Conservation (phyloP, 75 land plant species). For the Ceratopteris richardii region DNA sequence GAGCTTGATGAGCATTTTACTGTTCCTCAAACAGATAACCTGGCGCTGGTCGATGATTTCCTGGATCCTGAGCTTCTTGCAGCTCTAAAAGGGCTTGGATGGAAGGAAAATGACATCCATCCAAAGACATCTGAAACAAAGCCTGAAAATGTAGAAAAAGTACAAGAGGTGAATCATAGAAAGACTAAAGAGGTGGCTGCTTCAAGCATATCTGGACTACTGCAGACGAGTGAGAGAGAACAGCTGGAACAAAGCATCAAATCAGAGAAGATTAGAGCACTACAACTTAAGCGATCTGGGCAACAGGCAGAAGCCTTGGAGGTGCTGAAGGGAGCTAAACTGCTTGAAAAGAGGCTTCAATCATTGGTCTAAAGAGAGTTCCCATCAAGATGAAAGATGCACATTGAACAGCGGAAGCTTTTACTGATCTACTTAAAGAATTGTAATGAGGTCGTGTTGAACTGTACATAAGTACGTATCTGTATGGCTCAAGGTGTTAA, state of each 20-base stretch:
- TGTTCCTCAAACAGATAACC: conserved; percentile 20
- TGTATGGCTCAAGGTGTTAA: no score
- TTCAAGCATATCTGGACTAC: neutral
- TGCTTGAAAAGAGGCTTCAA: conserved; percentile 64
- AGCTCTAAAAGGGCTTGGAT: conserved; percentile 75
- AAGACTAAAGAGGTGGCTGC: conserved; percentile 2
- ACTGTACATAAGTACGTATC: no score
- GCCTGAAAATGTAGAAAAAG: neutral
- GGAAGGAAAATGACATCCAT: conserved; percentile 27
- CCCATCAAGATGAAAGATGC: no score
- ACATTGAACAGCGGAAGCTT: no score
- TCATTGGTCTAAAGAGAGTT: no score
- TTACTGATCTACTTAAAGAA: no score
- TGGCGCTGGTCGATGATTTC: conserved; percentile 49
- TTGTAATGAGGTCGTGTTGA: no score
- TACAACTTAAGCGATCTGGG: conserved; percentile 72
- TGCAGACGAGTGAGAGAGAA: conserved; percentile 29
- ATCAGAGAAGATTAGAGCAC: conserved; percentile 65
- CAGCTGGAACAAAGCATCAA: conserved; percentile 57
- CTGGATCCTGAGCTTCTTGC: conserved; percentile 86
- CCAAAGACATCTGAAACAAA: neutral
- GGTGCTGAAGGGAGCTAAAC: conserved; percentile 69
- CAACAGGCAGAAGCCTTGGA: conserved; percentile 83
- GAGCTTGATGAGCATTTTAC: conserved; percentile 24
- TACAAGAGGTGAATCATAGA: conserved; percentile 8